Evolutionary conservation across 768 basidiomycete species (phyloP).

Genomic region (Boletus coccyginus): DNA sequence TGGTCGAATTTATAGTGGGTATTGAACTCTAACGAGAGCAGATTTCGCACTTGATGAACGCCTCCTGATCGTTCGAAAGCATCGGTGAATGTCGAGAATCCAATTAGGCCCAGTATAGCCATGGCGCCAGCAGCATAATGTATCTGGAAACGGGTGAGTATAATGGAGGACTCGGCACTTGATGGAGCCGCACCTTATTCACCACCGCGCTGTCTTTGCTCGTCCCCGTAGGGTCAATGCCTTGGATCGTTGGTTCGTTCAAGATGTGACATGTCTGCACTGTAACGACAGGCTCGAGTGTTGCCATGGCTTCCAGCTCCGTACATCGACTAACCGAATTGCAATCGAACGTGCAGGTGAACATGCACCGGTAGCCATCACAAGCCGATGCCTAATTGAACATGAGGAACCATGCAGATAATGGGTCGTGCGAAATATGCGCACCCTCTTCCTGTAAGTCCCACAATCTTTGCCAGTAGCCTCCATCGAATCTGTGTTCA

Average conservation of each 20-base stretch:
- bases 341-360: neutral
- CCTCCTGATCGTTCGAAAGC: neutral
- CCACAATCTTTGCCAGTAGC: neutral
- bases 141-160: neutral
- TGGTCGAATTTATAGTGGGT: fast-evolving
- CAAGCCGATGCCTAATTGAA: neutral
- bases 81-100: neutral
- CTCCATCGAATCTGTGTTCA: neutral
- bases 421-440: neutral
- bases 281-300: neutral
- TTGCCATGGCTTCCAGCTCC: neutral
- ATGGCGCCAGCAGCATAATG: neutral
- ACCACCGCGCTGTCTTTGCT: neutral
- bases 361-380: neutral
- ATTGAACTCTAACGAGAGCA: neutral
- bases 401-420: neutral
- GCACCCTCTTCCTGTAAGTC: neutral
- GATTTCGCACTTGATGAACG: neutral
- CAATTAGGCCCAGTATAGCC: neutral
- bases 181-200: neutral
- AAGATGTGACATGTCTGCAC: neutral
- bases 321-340: neutral
- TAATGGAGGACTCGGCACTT: neutral
- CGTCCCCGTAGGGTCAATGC: neutral
- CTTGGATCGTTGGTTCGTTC: neutral